phyloP scores from a whole-genome alignment of 2,329 filamentous ascomycete species.

The Ophiostoma pallidulum region DNA sequence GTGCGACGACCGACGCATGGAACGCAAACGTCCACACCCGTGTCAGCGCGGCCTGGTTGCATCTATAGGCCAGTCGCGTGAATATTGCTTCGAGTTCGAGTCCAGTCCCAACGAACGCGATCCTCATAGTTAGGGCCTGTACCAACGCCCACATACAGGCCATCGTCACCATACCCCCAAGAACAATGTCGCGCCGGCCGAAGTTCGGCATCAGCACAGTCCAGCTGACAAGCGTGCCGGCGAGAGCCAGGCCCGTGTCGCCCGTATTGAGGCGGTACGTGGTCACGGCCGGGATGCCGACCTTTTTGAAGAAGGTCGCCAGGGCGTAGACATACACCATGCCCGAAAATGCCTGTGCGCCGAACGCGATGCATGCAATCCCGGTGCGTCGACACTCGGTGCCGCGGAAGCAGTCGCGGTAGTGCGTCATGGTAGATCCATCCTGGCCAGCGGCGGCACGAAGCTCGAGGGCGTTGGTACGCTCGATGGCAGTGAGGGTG shows the following conservation, averaged over 20 bases:
- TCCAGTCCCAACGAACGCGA: too few relatives aligned
- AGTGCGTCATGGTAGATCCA: constrained; percentile 26
- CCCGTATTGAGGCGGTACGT: constrained; percentile 27
- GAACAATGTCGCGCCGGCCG: constrained; percentile 16
- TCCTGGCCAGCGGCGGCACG: too few relatives aligned
- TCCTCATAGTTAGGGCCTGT: too few relatives aligned
- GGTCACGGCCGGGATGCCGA: constrained; percentile 23
- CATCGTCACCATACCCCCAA: constrained; percentile 15
- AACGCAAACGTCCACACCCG: constrained; percentile 19
- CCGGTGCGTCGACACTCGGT: constrained; percentile 35
- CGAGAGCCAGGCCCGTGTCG: constrained; percentile 23
- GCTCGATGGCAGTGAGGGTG: constrained; percentile 33
- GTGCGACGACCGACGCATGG: constrained; percentile 29
- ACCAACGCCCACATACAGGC: background rate
- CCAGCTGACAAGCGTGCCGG: constrained; percentile 14
- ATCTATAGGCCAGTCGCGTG: background rate
- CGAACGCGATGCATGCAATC: constrained; percentile 32
- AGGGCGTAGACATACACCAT: constrained; percentile 27
- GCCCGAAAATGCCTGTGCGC: constrained; percentile 21
- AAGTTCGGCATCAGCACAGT: constrained; percentile 12
- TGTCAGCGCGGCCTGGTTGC: constrained; percentile 11
- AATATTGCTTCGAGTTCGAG: too few relatives aligned
- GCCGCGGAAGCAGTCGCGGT: constrained; percentile 39
- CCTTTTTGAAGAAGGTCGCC: constrained; percentile 18
- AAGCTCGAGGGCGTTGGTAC: constrained; percentile 34